Evolutionary conservation across 345 rosid genomes (phyloP).

Genomic region (Lepidium africanum): DNA sequence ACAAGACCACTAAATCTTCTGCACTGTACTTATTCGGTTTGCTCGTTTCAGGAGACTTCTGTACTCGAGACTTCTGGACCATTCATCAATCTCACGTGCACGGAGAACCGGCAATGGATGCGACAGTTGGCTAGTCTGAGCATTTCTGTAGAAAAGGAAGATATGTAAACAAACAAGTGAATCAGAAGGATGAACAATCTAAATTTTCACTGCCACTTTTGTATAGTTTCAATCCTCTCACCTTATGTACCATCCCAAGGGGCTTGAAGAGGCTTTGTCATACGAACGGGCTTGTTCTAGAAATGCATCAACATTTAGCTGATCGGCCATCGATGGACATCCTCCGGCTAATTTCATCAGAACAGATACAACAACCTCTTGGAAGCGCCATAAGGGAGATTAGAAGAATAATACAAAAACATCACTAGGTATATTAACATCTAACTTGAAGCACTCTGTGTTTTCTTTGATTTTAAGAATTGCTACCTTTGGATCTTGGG

Average conservation of each 20-base stretch:
- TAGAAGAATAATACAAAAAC: constrained; percentile 13
- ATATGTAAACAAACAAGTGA: constrained; percentile 16
- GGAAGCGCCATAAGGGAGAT: constrained; percentile 37
- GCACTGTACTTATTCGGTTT: constrained; percentile 25
- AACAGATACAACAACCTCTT: constrained; percentile 94
- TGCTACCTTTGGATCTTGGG: constrained; percentile 84
- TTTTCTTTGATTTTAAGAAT: not conserved
- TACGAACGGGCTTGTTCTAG: constrained; percentile 96
- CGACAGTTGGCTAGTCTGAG: constrained; percentile 89
- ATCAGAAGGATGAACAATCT: not conserved
- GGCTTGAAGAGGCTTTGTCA: constrained; percentile 88
- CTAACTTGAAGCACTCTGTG: not conserved
- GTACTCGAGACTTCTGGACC: constrained; percentile 83
- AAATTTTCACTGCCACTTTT: not conserved
- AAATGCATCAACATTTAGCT: constrained; percentile 89
- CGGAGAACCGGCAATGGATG: constrained; percentile 98
- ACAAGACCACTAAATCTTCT: constrained; percentile 31
- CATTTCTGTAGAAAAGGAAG: constrained; percentile 51
- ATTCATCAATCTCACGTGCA: constrained; percentile 90
- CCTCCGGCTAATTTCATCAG: constrained; percentile 96
- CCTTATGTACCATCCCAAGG: constrained; percentile 90
- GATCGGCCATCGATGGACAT: constrained; percentile 88
- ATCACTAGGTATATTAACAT: constrained; percentile 1
- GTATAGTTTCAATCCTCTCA: constrained; percentile 26
- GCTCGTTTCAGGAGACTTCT: constrained; percentile 61